Evolutionary conservation across 805 yeast species (phyloP).

Genomic region (Sugiyamaella americana): DNA sequence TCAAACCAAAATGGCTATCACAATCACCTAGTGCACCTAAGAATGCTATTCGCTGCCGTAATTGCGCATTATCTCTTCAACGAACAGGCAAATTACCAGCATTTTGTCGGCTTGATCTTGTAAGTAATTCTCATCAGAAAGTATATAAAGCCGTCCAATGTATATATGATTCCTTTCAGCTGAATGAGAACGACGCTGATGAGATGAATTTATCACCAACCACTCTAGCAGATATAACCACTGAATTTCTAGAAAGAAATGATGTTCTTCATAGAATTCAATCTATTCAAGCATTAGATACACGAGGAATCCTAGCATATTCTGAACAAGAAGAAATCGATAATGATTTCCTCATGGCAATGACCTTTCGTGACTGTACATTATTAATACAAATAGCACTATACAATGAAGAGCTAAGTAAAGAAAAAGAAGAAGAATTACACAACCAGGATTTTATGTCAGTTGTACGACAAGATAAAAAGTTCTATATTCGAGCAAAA

Average conservation of each 20-base stretch:
- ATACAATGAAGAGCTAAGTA: background rate
- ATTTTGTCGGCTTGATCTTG: conserved; percentile 45
- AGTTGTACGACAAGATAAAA: conserved; percentile 13
- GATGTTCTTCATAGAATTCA: conserved; percentile 25
- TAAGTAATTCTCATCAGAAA: conserved; percentile 30
- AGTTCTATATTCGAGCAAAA: conserved; percentile 34
- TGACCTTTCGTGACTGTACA: conserved; percentile 56
- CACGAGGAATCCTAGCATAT: conserved; percentile 24
- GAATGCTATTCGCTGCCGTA: conserved; percentile 42
- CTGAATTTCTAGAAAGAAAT: conserved; percentile 15
- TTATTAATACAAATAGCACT: conserved; percentile 39
- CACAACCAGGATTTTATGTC: conserved; percentile 2
- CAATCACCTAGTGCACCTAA: conserved; percentile 39
- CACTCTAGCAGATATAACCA: conserved; percentile 12
- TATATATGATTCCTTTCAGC: background rate
- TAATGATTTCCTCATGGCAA: conserved; percentile 39
- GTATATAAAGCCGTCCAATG: conserved; percentile 6
- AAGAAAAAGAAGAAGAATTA: conserved; percentile 20
- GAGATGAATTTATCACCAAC: background rate
- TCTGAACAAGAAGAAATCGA: conserved; percentile 30
- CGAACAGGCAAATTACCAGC: conserved; percentile 32
- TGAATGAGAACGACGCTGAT: background rate
- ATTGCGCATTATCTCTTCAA: conserved; percentile 45
- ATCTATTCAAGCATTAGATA: conserved; percentile 27
- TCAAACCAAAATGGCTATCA: conserved; percentile 59